phyloP scores from a whole-genome alignment of 257 asterid genomes.

The Striga asiatica region DNA sequence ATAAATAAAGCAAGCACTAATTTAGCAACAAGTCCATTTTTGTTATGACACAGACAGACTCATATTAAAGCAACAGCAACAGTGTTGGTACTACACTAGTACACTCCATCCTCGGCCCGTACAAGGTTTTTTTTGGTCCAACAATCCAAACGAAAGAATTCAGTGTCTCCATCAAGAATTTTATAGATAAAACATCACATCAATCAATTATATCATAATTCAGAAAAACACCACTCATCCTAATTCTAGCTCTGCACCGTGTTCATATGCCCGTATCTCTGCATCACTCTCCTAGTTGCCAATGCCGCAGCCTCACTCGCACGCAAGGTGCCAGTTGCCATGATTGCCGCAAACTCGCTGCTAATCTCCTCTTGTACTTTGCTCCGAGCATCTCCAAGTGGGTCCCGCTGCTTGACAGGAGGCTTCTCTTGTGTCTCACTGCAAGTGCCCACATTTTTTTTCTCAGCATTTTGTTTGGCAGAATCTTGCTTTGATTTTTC shows the following conservation, averaged over 20 bases:
- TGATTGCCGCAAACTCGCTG: conserved; percentile 72
- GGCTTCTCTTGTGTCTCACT: conserved; percentile 17
- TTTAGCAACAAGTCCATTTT: too few relatives aligned
- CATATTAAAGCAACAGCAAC: too few relatives aligned
- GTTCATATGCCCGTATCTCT: conserved; percentile 48
- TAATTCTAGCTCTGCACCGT: conserved; percentile 44
- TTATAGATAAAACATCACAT: neutral
- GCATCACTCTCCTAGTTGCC: conserved; percentile 87
- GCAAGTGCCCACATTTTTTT: neutral
- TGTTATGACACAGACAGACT: too few relatives aligned
- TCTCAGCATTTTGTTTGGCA: conserved; percentile 1
- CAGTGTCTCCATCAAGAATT: neutral
- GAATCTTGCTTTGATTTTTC: conserved; percentile 10
- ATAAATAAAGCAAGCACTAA: too few relatives aligned
- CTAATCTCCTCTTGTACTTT: conserved; percentile 82
- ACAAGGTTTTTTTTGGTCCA: too few relatives aligned
- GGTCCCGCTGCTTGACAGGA: conserved; percentile 28
- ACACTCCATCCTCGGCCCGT: too few relatives aligned
- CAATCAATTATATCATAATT: neutral
- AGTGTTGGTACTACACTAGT: too few relatives aligned
- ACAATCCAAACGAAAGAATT: neutral
- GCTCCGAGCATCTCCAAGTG: conserved; percentile 70
- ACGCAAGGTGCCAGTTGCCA: conserved; percentile 83
- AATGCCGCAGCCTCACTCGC: conserved; percentile 97
- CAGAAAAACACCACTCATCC: neutral